phyloP scores from a whole-genome alignment of 306 rosid species.

The Casuarina glauca region DNA sequence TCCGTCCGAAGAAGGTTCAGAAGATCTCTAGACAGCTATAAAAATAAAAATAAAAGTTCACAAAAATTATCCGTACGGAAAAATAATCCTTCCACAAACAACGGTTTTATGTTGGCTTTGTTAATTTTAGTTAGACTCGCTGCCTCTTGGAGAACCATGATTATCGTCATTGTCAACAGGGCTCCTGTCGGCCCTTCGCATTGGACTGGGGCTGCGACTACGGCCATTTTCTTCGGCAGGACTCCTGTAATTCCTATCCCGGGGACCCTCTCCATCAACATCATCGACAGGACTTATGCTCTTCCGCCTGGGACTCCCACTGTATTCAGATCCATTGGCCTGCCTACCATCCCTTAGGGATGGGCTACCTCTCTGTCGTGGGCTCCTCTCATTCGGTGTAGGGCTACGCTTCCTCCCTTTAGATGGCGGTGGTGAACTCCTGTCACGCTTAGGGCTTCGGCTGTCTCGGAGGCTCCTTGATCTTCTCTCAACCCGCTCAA shows the following conservation, averaged over 20 bases:
- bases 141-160: constrained; percentile 49
- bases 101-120: neutral
- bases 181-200: constrained; percentile 45
- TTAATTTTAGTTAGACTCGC: constrained; percentile 29
- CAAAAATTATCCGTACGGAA: constrained; percentile 1
- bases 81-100: neutral
- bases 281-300: constrained; percentile 45
- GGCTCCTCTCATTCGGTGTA: constrained; percentile 47
- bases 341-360: constrained; percentile 35
- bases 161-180: constrained; percentile 48
- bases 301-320: constrained; percentile 44
- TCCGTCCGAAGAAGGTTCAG: neutral
- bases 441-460: constrained; percentile 44
- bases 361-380: constrained; percentile 35
- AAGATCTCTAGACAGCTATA: neutral
- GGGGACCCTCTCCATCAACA: constrained; percentile 30
- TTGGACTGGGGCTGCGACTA: constrained; percentile 49
- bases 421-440: constrained; percentile 45
- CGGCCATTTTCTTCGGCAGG: constrained; percentile 43
- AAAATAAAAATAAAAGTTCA: neutral
- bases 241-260: constrained; percentile 28
- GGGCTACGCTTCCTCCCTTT: constrained; percentile 42
- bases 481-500: constrained; percentile 41
- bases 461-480: constrained; percentile 50
- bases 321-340: constrained; percentile 27